phyloP scores from a whole-genome alignment of 2,329 filamentous ascomycete genomes.

The Teratosphaeria gauchensis region DNA sequence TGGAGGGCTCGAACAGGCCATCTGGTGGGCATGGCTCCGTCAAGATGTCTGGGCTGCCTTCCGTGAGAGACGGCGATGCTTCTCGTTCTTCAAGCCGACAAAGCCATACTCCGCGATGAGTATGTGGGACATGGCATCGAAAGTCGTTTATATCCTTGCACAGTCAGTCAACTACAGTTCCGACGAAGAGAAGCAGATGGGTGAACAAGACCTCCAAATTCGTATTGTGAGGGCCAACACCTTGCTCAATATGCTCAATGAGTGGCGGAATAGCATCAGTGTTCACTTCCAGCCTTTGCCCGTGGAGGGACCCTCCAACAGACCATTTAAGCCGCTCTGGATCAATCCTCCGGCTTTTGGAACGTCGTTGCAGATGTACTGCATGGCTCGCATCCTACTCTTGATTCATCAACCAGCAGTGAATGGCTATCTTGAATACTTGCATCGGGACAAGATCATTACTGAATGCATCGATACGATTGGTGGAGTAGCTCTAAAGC shows the following conservation, averaged over 20 bases:
- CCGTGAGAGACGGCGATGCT: slow-evolving; percentile 45
- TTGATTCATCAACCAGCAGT: slow-evolving; percentile 43
- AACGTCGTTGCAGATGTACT: slow-evolving; percentile 43
- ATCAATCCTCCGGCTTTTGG: slow-evolving; percentile 39
- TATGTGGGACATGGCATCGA: slow-evolving; percentile 45
- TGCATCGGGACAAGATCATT: slow-evolving; percentile 35
- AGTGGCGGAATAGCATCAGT: slow-evolving; percentile 41
- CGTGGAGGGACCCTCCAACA: slow-evolving; percentile 28
- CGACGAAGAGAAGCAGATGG: slow-evolving; percentile 37
- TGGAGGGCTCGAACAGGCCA: slow-evolving; percentile 46
- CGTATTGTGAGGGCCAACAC: slow-evolving; percentile 34
- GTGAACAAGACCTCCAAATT: slow-evolving; percentile 30
- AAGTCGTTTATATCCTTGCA: slow-evolving; percentile 46
- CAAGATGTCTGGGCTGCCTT: slow-evolving; percentile 59
- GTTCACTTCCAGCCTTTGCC: slow-evolving; percentile 37
- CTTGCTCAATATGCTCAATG: slow-evolving; percentile 40
- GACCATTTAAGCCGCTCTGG: slow-evolving; percentile 43
- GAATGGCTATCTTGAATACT: slow-evolving; percentile 41
- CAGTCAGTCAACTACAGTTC: slow-evolving; percentile 51
- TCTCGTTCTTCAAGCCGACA: slow-evolving; percentile 50
- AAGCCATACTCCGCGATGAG: slow-evolving; percentile 39
- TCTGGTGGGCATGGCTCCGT: slow-evolving; percentile 59
- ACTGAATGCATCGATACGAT: slow-evolving; percentile 40
- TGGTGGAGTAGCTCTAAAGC: slow-evolving; percentile 41
- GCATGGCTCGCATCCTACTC: slow-evolving; percentile 45